Percentiles rank a stretch among this genome's conserved stretches.
These are phyloP conservation scores for Huntiella omanensis DNA, from an alignment of 2,329 filamentous ascomycete species.

Conservation along the genomic window DNA sequence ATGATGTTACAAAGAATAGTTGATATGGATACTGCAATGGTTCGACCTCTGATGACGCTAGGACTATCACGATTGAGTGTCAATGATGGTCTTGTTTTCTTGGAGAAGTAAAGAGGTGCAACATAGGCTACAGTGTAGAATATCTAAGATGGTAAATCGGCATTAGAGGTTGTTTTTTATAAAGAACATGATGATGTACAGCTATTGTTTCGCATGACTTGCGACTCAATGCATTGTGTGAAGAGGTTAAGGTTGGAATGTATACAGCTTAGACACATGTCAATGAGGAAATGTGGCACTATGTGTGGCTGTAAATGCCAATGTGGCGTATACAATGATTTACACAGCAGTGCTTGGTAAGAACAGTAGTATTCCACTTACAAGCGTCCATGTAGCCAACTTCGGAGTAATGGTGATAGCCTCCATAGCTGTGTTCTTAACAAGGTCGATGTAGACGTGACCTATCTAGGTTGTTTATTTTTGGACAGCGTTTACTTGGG, in stretches of 20 bases:
- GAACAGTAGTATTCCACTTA: too few species aligned
- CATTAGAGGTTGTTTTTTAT: not conserved
- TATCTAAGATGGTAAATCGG: slow-evolving; percentile 27
- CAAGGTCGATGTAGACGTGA: too few species aligned
- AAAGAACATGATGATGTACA: not conserved
- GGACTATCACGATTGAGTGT: slow-evolving; percentile 71
- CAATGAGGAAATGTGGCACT: not conserved
- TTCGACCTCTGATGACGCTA: slow-evolving; percentile 70
- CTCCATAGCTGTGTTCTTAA: too few species aligned
- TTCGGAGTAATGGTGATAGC: too few species aligned
- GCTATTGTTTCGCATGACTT: too few species aligned
- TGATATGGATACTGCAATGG: slow-evolving; percentile 60
- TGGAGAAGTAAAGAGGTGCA: slow-evolving; percentile 70
- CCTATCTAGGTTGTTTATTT: too few species aligned
- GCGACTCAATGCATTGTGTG: not conserved
- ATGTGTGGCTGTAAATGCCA: too few species aligned
- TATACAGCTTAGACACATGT: not conserved
- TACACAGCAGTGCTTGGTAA: too few species aligned
- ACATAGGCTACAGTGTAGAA: slow-evolving; percentile 81
- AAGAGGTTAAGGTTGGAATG: not conserved
- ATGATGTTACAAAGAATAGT: slow-evolving; percentile 43
- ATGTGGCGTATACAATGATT: too few species aligned
- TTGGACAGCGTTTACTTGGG: too few species aligned
- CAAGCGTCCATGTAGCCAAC: too few species aligned
- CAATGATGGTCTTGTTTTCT: slow-evolving; percentile 59